Base-by-base conservation (phyloP, 192 early-diverging fungal species). In the Coemansia reversa region DNA sequence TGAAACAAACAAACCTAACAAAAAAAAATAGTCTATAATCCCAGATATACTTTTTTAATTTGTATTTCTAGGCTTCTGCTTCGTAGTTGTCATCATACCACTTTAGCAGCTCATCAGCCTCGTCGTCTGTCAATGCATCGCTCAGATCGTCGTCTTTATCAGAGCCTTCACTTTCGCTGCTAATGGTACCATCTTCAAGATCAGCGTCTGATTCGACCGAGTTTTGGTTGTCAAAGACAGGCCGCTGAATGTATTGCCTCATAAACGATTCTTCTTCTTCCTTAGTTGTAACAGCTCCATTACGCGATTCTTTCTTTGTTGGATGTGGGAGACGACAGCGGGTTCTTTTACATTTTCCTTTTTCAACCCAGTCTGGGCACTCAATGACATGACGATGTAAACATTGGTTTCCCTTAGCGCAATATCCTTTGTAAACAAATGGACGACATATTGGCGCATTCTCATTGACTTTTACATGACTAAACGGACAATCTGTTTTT, bases 351-450 rank as follows among this genome's bases (percentile, higher is more conserved):
- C 90, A 91, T 24, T 84, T 84, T 11, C 76, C 75, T 23, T 85
- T 84, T 18, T 86, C 86, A 0, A 77, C 83, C 81, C 87, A 89
- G 62, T 87, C 86, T 0, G 90, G 90, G 45, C 90, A 91, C 20
- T 89, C 83, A 70, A 84, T 83, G 5, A 89, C 82, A 69, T 91
- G 90, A 4, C 86, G 82, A 53, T 87, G 69, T 19, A 68, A 66
- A 59, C 90, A 91, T 7, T 65, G 60, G 0, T 22, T 28, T 19
- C 86, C 90, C 42, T 81, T 77, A 11, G 81, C 70, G 62, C 90
- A 91, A 63, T 73, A 87, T 0, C 89, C 88, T 32, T 84, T 79
- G 20, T 81, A 78, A 0, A 85, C 84, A 79, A 91, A 91, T 2
- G 72, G 72, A 27, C 82, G 81, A 50, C 90, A 91, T 18, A 90